These are phyloP conservation scores for Periconia sp. DNA, from an alignment of 2,329 filamentous ascomycete genomes.

Conservation along the genomic window DNA sequence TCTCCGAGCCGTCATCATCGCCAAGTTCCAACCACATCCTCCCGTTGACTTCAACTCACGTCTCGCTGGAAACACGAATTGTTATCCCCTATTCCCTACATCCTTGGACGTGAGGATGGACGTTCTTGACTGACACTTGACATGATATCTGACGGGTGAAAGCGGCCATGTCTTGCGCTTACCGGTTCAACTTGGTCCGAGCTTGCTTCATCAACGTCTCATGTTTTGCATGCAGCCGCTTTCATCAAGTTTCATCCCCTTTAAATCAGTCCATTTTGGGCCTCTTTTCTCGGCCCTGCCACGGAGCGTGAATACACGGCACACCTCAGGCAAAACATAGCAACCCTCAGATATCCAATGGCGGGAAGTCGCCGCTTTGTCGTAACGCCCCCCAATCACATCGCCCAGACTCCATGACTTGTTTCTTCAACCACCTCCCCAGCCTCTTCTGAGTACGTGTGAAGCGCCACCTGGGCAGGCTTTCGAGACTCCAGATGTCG, in stretches of 20 bases:
- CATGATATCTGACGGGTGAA: not conserved
- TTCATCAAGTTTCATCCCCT: conserved; percentile 37
- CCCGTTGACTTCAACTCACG: not conserved
- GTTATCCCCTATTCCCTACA: not conserved
- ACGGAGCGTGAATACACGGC: conserved; percentile 27
- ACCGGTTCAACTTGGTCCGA: conserved; percentile 8
- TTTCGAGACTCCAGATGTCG: conserved; percentile 38
- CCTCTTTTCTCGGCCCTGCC: conserved; percentile 20
- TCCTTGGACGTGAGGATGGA: not conserved
- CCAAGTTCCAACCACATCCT: not conserved
- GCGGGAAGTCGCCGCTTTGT: conserved; percentile 27
- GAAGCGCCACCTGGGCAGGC: conserved; percentile 23
- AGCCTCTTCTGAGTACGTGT: conserved; percentile 3
- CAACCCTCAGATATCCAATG: conserved; percentile 19
- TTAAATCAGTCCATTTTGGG: conserved; percentile 27
- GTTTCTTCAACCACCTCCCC: conserved; percentile 12
- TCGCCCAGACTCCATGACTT: conserved; percentile 2
- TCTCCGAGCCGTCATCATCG: not conserved
- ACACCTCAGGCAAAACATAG: conserved; percentile 22
- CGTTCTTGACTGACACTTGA: not conserved
- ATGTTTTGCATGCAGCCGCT: conserved; percentile 20
- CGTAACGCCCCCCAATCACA: conserved; percentile 28
- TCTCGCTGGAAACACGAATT: not conserved
- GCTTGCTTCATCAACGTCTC: conserved; percentile 27
- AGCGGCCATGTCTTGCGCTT: not conserved